Conservation (phyloP, 2,329 filamentous ascomycete genomes). For the Lasiodiplodia hormozganensis region DNA sequence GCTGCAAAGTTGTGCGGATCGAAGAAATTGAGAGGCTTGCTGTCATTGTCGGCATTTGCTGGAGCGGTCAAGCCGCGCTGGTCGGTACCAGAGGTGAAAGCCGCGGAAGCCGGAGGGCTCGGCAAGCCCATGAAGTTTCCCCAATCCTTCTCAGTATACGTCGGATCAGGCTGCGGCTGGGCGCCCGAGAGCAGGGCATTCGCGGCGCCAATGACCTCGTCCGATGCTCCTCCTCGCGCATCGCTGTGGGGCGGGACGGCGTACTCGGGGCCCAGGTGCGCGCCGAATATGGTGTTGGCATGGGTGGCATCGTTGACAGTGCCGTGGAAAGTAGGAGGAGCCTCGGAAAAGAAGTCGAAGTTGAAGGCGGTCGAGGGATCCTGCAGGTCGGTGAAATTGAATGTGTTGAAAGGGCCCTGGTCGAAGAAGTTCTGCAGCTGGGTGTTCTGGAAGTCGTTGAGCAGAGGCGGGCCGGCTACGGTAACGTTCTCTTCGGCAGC, state of each 20-base stretch:
- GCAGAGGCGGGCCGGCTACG: constrained; percentile 24
- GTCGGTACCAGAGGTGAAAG: constrained; percentile 20
- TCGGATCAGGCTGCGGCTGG: constrained; percentile 21
- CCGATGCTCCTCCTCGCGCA: constrained; percentile 8
- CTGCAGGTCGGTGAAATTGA: constrained; percentile 17
- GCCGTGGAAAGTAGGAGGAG: constrained; percentile 23
- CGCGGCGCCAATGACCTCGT: constrained; percentile 28
- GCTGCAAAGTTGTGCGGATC: background rate
- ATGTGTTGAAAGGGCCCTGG: constrained; percentile 28
- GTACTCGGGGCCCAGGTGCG: background rate
- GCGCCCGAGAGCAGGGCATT: constrained; percentile 25
- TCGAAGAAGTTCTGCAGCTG: constrained; percentile 29
- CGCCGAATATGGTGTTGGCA: constrained; percentile 6
- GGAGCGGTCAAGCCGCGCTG: constrained; percentile 11
- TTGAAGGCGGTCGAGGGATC: constrained; percentile 4
- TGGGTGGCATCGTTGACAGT: constrained; percentile 15
- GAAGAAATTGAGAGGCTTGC: constrained; percentile 21
- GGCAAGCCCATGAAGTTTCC: constrained; percentile 20
- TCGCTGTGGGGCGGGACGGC: background rate
- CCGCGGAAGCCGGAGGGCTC: constrained; percentile 26
- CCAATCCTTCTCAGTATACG: constrained; percentile 18
- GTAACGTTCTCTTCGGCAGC: constrained; percentile 27
- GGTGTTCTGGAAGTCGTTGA: constrained; percentile 22
- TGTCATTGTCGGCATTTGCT: background rate
- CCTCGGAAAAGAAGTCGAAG: constrained; percentile 13